Conservation (phyloP, 2,329 filamentous ascomycete species). For the Fusarium sp. region DNA sequence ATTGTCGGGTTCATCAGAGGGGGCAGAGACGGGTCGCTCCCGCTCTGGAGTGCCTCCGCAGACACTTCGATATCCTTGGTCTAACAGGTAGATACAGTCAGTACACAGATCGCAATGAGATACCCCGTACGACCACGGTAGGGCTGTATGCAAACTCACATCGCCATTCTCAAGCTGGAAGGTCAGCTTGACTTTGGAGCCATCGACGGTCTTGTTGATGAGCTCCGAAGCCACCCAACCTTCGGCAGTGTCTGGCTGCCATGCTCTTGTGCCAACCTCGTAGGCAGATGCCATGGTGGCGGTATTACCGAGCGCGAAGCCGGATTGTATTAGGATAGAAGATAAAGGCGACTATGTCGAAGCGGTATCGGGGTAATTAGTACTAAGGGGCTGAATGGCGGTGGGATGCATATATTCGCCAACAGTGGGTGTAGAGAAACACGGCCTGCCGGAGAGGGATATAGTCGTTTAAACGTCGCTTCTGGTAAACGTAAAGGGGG, state of each 20-base stretch:
- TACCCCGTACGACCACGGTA: background rate
- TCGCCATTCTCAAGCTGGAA: constrained; percentile 94
- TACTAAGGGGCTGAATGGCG: constrained; percentile 40
- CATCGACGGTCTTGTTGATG: constrained; percentile 83
- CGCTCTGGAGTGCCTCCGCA: constrained; percentile 77
- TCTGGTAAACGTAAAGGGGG: constrained; percentile 10
- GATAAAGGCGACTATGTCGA: constrained; percentile 38
- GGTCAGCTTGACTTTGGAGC: constrained; percentile 85
- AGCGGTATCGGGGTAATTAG: constrained; percentile 34
- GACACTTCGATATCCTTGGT: constrained; percentile 83
- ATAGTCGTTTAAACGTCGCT: constrained; percentile 23
- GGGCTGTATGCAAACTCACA: constrained; percentile 60
- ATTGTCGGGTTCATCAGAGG: constrained; percentile 98
- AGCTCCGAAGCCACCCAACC: constrained; percentile 98
- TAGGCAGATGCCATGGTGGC: constrained; percentile 88
- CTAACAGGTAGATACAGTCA: constrained; percentile 50
- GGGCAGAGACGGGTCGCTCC: constrained; percentile 81
- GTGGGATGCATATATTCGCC: constrained; percentile 48
- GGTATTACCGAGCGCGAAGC: constrained; percentile 43
- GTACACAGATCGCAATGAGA: constrained; percentile 1
- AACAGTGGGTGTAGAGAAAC: constrained; percentile 27
- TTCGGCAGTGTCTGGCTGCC: constrained; percentile 96
- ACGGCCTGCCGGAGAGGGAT: constrained; percentile 32
- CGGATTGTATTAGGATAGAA: constrained; percentile 27
- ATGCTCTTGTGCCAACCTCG: constrained; percentile 96